These are phyloP conservation scores for Pholiota conissans DNA, from an alignment of 768 basidiomycete genomes.

Conservation along the genomic window DNA sequence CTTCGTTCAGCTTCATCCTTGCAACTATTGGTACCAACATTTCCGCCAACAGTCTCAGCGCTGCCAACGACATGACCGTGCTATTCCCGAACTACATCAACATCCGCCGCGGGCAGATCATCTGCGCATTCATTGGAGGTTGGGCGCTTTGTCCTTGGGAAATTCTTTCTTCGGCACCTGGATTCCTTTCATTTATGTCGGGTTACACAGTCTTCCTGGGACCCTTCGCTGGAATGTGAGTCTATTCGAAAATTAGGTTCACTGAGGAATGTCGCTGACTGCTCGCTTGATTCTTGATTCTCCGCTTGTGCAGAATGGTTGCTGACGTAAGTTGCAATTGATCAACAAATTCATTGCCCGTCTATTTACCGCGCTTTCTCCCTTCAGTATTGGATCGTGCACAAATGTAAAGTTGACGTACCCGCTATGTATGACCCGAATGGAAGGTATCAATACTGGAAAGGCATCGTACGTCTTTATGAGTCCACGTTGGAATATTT, in stretches of 20 bases:
- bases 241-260: no score
- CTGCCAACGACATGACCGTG: constrained; percentile 87
- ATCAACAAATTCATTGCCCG: not conserved
- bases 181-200: constrained; percentile 76
- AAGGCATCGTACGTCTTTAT: constrained; percentile 72
- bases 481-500: no score
- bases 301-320: constrained; percentile 35
- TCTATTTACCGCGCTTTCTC: not conserved
- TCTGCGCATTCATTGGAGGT: constrained; percentile 81
- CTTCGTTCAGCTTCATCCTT: constrained; percentile 69
- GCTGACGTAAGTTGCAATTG: constrained; percentile 38
- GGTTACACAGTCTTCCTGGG: constrained; percentile 88
- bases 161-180: constrained; percentile 66
- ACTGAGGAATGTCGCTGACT: not conserved
- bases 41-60: constrained; percentile 70
- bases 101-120: constrained; percentile 74
- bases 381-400: constrained; percentile 74
- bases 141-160: constrained; percentile 91
- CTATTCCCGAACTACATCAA: constrained; percentile 77
- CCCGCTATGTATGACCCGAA: constrained; percentile 82
- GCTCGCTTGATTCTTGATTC: not conserved
- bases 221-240: constrained; percentile 79
- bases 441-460: constrained; percentile 77
- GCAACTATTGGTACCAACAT: constrained; percentile 75
- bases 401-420: constrained; percentile 71